A percentile compares a stretch with the other conserved stretches of the same genome.
Evolutionary conservation across 768 basidiomycete species (phyloP).

Genomic region (Agaricus blazei): DNA sequence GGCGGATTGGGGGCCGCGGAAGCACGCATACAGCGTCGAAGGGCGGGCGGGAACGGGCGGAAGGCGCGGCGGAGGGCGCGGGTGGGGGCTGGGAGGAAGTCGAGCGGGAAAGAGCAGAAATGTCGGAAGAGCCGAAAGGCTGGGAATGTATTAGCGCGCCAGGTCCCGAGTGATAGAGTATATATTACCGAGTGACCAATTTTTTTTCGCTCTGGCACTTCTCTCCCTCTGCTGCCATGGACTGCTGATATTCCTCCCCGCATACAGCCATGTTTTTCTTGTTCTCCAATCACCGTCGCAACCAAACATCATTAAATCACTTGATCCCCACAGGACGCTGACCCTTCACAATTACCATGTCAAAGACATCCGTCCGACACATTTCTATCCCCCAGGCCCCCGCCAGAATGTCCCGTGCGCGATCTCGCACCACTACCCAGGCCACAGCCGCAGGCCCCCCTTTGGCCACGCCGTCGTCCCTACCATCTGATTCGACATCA

Average conservation of each 20-base stretch:
- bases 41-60: not conserved
- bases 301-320: too few species aligned
- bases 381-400: not conserved
- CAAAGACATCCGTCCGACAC: not conserved
- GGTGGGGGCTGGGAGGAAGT: not conserved
- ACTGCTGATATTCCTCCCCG: not conserved
- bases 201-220: not conserved
- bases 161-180: slow-evolving; percentile 8
- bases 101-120: not conserved
- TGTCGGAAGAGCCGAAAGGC: not conserved
- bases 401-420: not conserved
- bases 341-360: not conserved
- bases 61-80: not conserved
- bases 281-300: not conserved
- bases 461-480: not conserved
- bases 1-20: not conserved
- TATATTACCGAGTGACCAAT: slow-evolving; percentile 3
- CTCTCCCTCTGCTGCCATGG: slow-evolving; percentile 1
- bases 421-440: not conserved
- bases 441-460: not conserved
- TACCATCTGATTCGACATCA: not conserved
- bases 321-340: not conserved
- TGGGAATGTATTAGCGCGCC: not conserved
- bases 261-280: slow-evolving; percentile 4
- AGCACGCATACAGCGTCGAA: not conserved